Conservation (phyloP, 768 basidiomycete genomes). For the Auricularia heimuer region DNA sequence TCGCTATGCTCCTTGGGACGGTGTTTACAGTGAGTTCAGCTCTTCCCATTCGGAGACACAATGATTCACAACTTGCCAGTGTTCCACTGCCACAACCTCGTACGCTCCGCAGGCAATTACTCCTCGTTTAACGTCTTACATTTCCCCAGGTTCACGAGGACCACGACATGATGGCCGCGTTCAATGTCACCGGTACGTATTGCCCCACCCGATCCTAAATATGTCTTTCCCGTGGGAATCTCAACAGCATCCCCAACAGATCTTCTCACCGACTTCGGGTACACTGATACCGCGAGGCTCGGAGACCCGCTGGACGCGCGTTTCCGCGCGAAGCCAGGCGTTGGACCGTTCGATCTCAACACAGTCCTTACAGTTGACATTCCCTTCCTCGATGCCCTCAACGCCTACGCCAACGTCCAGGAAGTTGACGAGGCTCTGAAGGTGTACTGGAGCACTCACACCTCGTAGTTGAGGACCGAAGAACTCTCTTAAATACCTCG, state of each 20-base stretch:
- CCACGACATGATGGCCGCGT: constrained; percentile 1
- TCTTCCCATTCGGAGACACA: background rate
- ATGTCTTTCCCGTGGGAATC: background rate
- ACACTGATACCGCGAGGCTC: background rate
- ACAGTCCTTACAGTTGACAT: background rate
- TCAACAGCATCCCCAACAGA: background rate
- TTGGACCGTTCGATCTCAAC: background rate
- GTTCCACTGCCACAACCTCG: constrained; percentile 3
- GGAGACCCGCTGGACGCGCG: background rate
- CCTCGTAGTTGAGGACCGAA: background rate
- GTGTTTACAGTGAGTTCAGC: background rate
- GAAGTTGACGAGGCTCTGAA: background rate
- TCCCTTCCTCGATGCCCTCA: background rate
- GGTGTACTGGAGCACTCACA: background rate
- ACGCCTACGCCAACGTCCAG: background rate
- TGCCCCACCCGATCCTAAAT: background rate
- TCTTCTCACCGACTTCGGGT: background rate
- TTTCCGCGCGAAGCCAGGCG: background rate
- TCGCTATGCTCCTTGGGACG: background rate
- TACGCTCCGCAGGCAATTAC: too few relatives aligned
- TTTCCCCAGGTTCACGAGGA: background rate
- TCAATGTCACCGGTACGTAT: background rate
- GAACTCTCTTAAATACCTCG: too few relatives aligned
- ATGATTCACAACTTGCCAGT: background rate
- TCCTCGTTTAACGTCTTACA: too few relatives aligned